Evolutionary conservation across 352 stramenopile species (phyloP).

Genomic region (Globisporangium abappressorium): DNA sequence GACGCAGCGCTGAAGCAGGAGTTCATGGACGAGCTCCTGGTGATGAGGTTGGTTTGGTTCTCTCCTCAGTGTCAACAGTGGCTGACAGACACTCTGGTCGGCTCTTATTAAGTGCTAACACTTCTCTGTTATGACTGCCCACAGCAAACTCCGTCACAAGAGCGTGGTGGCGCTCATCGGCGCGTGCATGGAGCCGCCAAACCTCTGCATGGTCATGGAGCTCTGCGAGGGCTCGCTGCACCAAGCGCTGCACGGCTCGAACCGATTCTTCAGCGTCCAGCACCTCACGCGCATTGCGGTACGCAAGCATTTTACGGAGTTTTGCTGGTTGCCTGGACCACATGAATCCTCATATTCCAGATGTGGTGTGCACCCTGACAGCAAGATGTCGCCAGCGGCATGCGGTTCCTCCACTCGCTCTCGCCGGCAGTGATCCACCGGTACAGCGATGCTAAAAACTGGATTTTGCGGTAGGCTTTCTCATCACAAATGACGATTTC

Average conservation of each 20-base stretch:
- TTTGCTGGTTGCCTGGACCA: background rate
- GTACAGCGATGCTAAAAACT: constrained; percentile 16
- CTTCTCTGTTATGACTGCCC: background rate
- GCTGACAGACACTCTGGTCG: too few relatives aligned
- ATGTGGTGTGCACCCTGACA: constrained; percentile 13
- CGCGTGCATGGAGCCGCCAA: constrained; percentile 66
- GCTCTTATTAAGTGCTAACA: background rate
- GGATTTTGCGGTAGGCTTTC: background rate
- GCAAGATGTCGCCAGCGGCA: constrained; percentile 77
- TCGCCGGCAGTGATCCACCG: constrained; percentile 86
- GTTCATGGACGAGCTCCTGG: constrained; percentile 92
- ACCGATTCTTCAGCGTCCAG: constrained; percentile 48
- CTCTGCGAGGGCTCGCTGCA: constrained; percentile 69
- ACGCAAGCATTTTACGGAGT: background rate
- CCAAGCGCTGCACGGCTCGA: constrained; percentile 56
- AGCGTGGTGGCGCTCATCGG: constrained; percentile 80
- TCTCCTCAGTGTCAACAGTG: constrained; percentile 16
- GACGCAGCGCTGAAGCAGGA: constrained; percentile 86
- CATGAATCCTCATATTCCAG: background rate
- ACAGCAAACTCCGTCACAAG: constrained; percentile 56
- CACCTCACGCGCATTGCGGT: constrained; percentile 54
- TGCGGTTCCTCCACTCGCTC: constrained; percentile 86
- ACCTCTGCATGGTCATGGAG: constrained; percentile 83
- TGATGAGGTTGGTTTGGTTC: constrained; percentile 74
- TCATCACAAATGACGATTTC: background rate